Percentiles rank a stretch among this genome's conserved stretches.
phyloP scores from a whole-genome alignment of 1,284 basidiomycete species.

The Phylloboletellus chloephorus region DNA sequence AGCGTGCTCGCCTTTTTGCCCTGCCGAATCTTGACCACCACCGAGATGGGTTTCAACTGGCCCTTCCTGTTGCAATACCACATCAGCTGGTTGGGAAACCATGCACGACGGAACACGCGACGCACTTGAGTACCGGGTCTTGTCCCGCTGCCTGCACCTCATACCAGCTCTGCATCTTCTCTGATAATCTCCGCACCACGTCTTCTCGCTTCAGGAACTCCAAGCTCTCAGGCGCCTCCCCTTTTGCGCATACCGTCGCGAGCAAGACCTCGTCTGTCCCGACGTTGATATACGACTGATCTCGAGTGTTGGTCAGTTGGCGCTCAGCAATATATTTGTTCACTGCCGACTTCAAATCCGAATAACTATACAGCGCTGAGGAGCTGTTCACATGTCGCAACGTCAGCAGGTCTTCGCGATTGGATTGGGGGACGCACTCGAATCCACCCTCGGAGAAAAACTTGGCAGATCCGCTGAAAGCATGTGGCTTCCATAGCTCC shows the following conservation, averaged over 20 bases:
- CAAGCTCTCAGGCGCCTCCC: constrained; percentile 29
- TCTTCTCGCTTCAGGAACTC: constrained; percentile 74
- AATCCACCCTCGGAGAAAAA: constrained; percentile 61
- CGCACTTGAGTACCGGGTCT: constrained; percentile 53
- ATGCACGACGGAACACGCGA: constrained; percentile 4
- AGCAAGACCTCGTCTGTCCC: constrained; percentile 45
- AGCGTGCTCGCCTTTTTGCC: constrained; percentile 75
- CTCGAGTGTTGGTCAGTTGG: constrained; percentile 59
- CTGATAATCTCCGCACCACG: constrained; percentile 45
- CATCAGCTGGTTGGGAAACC: constrained; percentile 2
- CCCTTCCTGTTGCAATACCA: constrained; percentile 58
- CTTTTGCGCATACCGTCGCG: constrained; percentile 46
- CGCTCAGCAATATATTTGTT: constrained; percentile 58
- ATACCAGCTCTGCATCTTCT: constrained; percentile 72
- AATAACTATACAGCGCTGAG: constrained; percentile 47
- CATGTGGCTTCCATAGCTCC: constrained; percentile 74
- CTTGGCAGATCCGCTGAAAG: constrained; percentile 37
- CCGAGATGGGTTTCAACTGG: constrained; percentile 58
- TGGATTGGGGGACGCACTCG: constrained; percentile 38
- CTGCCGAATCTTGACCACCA: constrained; percentile 67
- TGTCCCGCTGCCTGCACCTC: constrained; percentile 49
- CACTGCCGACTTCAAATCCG: constrained; percentile 52
- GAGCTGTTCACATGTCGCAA: constrained; percentile 35
- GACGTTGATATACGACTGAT: constrained; percentile 70
- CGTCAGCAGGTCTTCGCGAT: constrained; percentile 2